These are phyloP conservation scores for Juglanconis oblonga DNA, from an alignment of 2,329 filamentous ascomycete genomes.

Conservation along the genomic window DNA sequence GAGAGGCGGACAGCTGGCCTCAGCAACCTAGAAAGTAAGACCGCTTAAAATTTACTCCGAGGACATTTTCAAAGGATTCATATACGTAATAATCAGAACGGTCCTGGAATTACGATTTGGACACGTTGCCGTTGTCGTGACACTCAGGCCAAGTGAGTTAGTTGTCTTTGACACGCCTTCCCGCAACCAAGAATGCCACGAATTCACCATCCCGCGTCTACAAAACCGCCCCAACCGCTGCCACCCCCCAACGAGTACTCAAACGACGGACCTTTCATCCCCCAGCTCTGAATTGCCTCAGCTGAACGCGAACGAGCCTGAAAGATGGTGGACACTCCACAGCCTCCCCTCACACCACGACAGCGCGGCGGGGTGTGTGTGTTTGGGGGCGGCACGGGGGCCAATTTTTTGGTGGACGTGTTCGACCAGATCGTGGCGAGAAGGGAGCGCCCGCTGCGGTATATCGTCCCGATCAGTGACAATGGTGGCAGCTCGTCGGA, in stretches of 20 bases:
- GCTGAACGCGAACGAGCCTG: background rate
- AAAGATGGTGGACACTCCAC: conserved; percentile 4
- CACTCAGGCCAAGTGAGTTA: background rate
- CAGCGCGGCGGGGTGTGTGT: conserved; percentile 64
- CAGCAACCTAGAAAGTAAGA: too few species aligned
- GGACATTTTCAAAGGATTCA: background rate
- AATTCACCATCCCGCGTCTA: background rate
- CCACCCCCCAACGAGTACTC: too few species aligned
- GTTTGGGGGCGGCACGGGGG: conserved; percentile 91
- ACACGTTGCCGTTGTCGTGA: background rate
- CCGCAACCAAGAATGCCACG: background rate
- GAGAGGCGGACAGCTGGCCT: too few species aligned
- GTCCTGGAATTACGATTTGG: background rate
- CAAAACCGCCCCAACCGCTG: too few species aligned
- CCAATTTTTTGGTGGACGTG: conserved; percentile 89
- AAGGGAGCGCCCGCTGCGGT: conserved; percentile 68
- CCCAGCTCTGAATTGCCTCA: background rate
- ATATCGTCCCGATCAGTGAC: conserved; percentile 93
- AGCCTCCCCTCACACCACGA: conserved; percentile 11
- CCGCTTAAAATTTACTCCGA: background rate
- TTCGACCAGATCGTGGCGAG: conserved; percentile 67
- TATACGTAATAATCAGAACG: background rate
- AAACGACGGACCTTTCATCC: too few species aligned
- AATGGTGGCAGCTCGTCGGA: conserved; percentile 94
- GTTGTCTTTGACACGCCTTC: background rate